Base-by-base conservation (phyloP, 2,329 filamentous ascomycete genomes). In the Annulohypoxylon truncatum region DNA sequence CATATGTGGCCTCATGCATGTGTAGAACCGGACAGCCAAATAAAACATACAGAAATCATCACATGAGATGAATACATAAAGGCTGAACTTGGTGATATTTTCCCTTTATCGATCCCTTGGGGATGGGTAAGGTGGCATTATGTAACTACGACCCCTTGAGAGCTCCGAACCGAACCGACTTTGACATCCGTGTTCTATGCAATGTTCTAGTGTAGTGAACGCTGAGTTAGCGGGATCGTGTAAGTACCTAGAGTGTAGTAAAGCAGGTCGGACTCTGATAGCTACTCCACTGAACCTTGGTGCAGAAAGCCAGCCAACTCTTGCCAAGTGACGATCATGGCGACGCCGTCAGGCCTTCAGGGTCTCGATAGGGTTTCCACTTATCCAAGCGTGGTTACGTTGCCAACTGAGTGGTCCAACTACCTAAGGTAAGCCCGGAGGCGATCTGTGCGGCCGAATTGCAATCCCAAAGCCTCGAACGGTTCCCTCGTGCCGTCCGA, bases 381-480 rank as follows among this genome's bases (percentile, higher is more conserved):
- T 62, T 67, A 54, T 57, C 58, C 55, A 13, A 61, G 52, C 68
- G 56, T 67, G 60, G 66, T 67, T 68, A 66, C 66, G 66, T 65
- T 68, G 67, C 64, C 61, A 69, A 63, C 64, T 65, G 61, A 57
- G 38, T 47, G 60, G 57, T 63, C 64, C 64, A 59, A 59, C 57
- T 56, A 50, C 31, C 52, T 52, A 61, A 58, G 52, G 61, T 64
- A 69, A 61, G 68, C 68, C 64, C 46, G 52, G 54, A 67, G 66
- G 53, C 58, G 68, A 71, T 71, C 69, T 66, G 62, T 66, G 64
- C 67, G 38, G 57, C 46, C 55, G 52, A 58, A 62, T 62, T 58
- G 44, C 56, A 53, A 29, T 38, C 56, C 50, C 52, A 54, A 68
- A 64, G 52, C 54, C 57, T 62, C 63, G 51, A 65, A 64, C 63